Base-by-base conservation (phyloP, 257 asterid species). In the Sherardia arvensis region DNA sequence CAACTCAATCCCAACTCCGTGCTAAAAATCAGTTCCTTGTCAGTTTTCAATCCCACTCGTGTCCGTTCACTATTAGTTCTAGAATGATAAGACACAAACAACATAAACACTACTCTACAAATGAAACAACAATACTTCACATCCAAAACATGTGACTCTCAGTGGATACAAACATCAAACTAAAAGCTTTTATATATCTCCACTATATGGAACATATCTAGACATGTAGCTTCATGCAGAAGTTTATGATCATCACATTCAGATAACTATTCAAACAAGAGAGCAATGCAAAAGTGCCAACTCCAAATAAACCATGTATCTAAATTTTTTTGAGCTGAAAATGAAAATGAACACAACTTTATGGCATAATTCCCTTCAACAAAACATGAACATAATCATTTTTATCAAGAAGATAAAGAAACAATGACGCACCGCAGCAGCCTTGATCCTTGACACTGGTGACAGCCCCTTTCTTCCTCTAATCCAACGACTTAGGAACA, bases 371-470 rank as follows among this genome's bases (percentile, higher is more conserved):
- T n/a, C 18, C 64, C 36, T 10, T 1, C 8, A 7, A 36, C 28
- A 62, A 27, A 47, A 63, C 10, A 2, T 40, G 5, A 40, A 15
- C 15, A 63, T 1, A 54, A 54, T 4, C 27, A 53, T 1, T 22
- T 47, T 59, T 8, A 32, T 14, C 63, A 7, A n/a, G 27, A 59
- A 28, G 21, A 18, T 32, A 7, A 15, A 8, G 51, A 57, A 30
- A 62, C 47, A 0, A 17, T 32, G 45, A 53, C 87, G 57, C 77
- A 93, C 99, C 99, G 62, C 97, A 93, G 56, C 92, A 78, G 69
- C 91, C 90, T 76, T 93, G 99, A 79, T 93, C 84, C 71, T 93
- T 93, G 20, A 93, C 94, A 21, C 43, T 68, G n/a, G 97, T 85
- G 47, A 93, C 95, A 53, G 94, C 97, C 65, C 97, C 99, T 67